Percentiles rank a stretch among this genome's conserved stretches.
Conservation (phyloP, 352 stramenopile genomes). For the Blastocystis sp. region DNA sequence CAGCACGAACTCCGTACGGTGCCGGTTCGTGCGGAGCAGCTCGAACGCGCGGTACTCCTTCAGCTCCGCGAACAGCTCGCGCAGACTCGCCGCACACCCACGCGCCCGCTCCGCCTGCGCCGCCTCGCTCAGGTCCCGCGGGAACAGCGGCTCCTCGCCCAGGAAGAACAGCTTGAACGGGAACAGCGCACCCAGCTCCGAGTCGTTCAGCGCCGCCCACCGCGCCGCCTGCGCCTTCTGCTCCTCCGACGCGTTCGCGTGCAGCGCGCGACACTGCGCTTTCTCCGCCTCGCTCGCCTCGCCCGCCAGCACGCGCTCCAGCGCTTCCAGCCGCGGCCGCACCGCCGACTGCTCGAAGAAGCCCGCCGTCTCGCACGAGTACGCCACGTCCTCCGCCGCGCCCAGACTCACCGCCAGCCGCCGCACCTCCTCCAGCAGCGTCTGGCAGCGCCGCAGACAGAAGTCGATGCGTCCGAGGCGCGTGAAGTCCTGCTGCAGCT, state of each 20-base stretch:
- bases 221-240: no score
- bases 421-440: slow-evolving; percentile 87
- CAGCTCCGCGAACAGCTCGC: slow-evolving; percentile 87
- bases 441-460: slow-evolving; percentile 76
- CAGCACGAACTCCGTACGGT: slow-evolving; percentile 89
- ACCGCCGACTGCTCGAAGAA: slow-evolving; percentile 90
- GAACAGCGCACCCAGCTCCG: no score
- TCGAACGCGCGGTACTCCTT: slow-evolving; percentile 89
- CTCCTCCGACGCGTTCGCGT: slow-evolving; percentile 51
- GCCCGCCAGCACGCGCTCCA: slow-evolving; percentile 53
- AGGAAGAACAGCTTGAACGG: slow-evolving; percentile 72
- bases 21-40: slow-evolving; percentile 83
- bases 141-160: not conserved
- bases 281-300: not conserved
- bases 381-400: slow-evolving; percentile 76
- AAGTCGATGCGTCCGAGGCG: slow-evolving; percentile 85
- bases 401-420: slow-evolving; percentile 78
- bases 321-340: slow-evolving; percentile 78
- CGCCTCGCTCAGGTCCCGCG: not conserved
- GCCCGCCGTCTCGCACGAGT: slow-evolving; percentile 91
- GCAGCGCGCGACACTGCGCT: not conserved
- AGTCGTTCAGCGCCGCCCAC: no score
- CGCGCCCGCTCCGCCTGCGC: not conserved
- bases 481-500: slow-evolving; percentile 83
- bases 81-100: slow-evolving; percentile 78